These are phyloP conservation scores for Schrenkiella parvula DNA, from an alignment of 345 rosid genomes.

Conservation along the genomic window DNA sequence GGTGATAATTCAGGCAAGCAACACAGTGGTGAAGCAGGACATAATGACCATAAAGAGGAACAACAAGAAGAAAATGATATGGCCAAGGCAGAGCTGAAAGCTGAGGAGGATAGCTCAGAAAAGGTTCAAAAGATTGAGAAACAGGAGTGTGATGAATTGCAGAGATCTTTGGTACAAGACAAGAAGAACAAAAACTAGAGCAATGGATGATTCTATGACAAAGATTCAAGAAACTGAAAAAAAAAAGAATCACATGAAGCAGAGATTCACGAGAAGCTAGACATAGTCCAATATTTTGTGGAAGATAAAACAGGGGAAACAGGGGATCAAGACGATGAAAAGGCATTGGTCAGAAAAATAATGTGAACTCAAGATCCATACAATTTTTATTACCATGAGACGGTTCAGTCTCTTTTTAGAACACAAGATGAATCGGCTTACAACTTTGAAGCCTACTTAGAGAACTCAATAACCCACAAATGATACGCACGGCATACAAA, in stretches of 20 bases:
- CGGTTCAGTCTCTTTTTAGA: not conserved
- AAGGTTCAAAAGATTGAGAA: not conserved
- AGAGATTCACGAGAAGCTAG: not conserved
- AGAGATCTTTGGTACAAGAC: constrained; percentile 5
- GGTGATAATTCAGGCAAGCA: not conserved
- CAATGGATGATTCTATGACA: not conserved
- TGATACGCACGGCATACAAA: constrained; percentile 27
- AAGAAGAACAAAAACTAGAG: constrained; percentile 9
- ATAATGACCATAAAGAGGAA: not conserved
- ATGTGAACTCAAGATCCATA: not conserved
- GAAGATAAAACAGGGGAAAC: not conserved
- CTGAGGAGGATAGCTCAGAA: not conserved
- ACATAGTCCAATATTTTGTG: not conserved
- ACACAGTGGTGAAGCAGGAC: not conserved
- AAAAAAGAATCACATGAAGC: not conserved
- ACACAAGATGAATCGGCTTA: not conserved
- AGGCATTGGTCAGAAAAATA: too few species aligned
- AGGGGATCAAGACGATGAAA: not conserved
- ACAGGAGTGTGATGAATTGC: not conserved
- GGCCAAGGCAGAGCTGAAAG: not conserved
- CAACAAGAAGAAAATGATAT: not conserved
- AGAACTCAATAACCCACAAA: constrained; percentile 34
- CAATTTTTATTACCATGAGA: not conserved
- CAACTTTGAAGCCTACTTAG: not conserved
- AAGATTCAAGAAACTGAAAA: not conserved